Evolutionary conservation across 768 basidiomycete genomes (phyloP).

Genomic region (Plicaturopsis crispa): DNA sequence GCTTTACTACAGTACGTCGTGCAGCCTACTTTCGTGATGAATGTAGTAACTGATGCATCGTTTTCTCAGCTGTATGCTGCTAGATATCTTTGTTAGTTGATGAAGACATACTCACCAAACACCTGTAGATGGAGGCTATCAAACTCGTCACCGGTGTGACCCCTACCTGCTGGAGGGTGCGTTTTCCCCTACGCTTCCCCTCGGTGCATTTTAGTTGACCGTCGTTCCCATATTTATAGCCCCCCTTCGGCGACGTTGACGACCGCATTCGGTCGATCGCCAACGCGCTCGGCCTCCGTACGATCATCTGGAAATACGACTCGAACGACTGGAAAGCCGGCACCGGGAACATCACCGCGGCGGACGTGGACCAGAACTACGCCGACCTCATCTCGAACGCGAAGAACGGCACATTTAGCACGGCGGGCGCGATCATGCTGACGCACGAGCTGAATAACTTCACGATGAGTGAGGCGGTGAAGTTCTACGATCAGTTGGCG

Average conservation of each 20-base stretch:
- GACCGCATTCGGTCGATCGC: slow-evolving; percentile 72
- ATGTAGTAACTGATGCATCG: not conserved
- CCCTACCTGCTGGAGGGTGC: slow-evolving; percentile 53
- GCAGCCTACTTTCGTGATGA: not conserved
- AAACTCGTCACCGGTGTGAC: slow-evolving; percentile 49
- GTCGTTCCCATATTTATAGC: no score
- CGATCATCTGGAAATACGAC: slow-evolving; percentile 68
- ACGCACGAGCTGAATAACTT: slow-evolving; percentile 55
- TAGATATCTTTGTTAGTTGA: no score
- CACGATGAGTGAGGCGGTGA: slow-evolving; percentile 55
- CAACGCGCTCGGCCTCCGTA: slow-evolving; percentile 56
- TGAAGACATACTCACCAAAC: no score
- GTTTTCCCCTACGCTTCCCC: no score
- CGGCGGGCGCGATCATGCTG: slow-evolving; percentile 42
- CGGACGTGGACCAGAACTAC: slow-evolving; percentile 47
- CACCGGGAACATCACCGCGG: slow-evolving; percentile 31
- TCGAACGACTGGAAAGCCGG: slow-evolving; percentile 70
- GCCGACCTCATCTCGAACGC: slow-evolving; percentile 41
- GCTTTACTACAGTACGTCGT: slow-evolving; percentile 57
- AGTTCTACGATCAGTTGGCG: slow-evolving; percentile 38
- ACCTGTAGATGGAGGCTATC: slow-evolving; percentile 44
- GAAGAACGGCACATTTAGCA: slow-evolving; percentile 30
- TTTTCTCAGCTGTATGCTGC: slow-evolving; percentile 1
- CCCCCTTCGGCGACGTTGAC: slow-evolving; percentile 64
- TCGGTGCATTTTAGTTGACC: no score